A percentile compares a stretch with the other conserved stretches of the same genome.
Conservation (phyloP, 331 rosid species). For the Acacia concinna region DNA sequence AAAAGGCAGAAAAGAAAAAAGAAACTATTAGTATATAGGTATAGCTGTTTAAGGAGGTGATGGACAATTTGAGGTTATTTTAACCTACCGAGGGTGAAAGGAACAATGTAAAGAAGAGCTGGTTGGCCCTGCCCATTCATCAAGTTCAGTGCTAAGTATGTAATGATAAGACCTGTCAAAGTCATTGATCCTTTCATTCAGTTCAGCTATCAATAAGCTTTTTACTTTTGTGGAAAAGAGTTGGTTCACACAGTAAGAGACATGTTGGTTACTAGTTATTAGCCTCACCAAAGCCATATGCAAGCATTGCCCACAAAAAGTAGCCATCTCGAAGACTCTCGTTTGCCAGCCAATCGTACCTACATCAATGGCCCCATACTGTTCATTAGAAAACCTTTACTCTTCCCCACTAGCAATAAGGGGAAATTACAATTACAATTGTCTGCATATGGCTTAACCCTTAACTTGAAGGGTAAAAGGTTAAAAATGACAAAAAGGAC, state of each 20-base stretch:
- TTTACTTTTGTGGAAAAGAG: neutral
- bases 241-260: neutral
- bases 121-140: conserved; percentile 99
- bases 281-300: conserved; percentile 86
- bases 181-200: neutral
- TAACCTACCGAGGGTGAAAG: conserved; percentile 76
- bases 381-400: conserved; percentile 19
- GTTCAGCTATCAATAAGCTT: neutral
- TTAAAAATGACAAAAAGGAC: neutral
- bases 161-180: conserved; percentile 76
- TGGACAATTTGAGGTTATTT: neutral
- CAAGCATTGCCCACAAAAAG: conserved; percentile 93
- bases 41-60: neutral
- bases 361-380: conserved; percentile 30
- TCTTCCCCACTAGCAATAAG: conserved; percentile 9
- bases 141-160: conserved; percentile 90
- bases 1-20: too few relatives aligned
- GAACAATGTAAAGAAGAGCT: conserved; percentile 89
- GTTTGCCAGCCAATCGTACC: conserved; percentile 92
- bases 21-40: conserved; percentile 1
- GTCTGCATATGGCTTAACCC: neutral
- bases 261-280: neutral
- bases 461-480: neutral
- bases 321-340: conserved; percentile 73
- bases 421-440: neutral